Base-by-base conservation (phyloP, 192 early-diverging fungal genomes). In the Geranomyces variabilis region DNA sequence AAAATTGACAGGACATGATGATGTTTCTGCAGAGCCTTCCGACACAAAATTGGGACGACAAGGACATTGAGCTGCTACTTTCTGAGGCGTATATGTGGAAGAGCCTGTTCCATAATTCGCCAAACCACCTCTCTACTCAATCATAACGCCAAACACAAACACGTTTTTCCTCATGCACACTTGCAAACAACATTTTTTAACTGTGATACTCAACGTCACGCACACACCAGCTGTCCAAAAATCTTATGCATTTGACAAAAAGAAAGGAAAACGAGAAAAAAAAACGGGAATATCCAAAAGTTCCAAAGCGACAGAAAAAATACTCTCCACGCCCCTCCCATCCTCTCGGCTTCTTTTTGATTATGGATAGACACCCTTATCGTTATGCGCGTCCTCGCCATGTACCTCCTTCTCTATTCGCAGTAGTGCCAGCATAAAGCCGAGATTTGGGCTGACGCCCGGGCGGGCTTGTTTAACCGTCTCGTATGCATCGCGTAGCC, bases 81-180 rank as follows among this genome's bases (percentile, higher is more conserved):
- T 92, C 94, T 0, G 95, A 99, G 70, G 97, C 96, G 3, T 99
- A 90, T 77, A 94, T 96, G 93, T 94, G 90, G 91, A 98, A 99
- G 80, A 89, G 86, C 6, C 84, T 98, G 33, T 99, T 96, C 79
- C 94, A 96, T 74, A 85, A 68, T 56, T 68, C 66, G 24, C 66
- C 66, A 34, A 68, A 41, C 51, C 66, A 68, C 55, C 34, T 68
- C 17, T 53, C 51, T 24, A 15, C 51, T 53, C 24, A n/a, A 53
- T 3, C 51, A 53, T 53, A 53, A 15, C 36, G 36, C 36, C 3
- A 41, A 3, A 7, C 36, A 41, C 36, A 41, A 41, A 41, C 3
- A 41, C 36, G 36, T 41, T 41, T 41, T 41, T 41, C 36, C n/a
- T n/a, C n/a, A n/a, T n/a, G n/a, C n/a, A n/a, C n/a, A n/a, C n/a